Percentiles rank a stretch among this genome's conserved stretches.
Conservation (phyloP, 169 alveolate species). For the Blepharisma undulans region DNA sequence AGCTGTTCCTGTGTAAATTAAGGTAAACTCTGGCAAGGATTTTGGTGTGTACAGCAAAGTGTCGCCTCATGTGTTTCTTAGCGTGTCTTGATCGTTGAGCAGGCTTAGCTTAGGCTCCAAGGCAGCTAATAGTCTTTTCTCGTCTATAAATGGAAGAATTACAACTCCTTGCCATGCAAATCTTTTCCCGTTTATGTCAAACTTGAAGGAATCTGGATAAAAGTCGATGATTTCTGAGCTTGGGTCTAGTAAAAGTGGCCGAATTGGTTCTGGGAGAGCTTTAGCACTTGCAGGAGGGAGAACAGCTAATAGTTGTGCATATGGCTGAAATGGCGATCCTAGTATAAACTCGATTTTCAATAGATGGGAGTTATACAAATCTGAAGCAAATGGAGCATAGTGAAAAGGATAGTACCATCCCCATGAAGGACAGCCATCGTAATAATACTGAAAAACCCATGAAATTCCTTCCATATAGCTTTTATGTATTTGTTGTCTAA, state of each 20-base stretch:
- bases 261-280: slow-evolving; percentile 89
- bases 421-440: slow-evolving; percentile 96
- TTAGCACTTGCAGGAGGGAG: slow-evolving; percentile 95
- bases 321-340: slow-evolving; percentile 95
- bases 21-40: not conserved
- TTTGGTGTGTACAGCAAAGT: not conserved
- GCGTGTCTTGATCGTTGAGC: slow-evolving; percentile 41
- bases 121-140: slow-evolving; percentile 51
- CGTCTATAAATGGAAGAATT: slow-evolving; percentile 68
- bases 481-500: slow-evolving; percentile 34
- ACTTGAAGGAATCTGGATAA: slow-evolving; percentile 82
- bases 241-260: slow-evolving; percentile 57
- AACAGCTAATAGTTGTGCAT: slow-evolving; percentile 95
- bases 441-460: slow-evolving; percentile 93
- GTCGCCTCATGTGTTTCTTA: slow-evolving; percentile 27
- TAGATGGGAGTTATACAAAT: slow-evolving; percentile 80
- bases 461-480: slow-evolving; percentile 94
- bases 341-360: slow-evolving; percentile 67
- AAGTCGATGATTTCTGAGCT: slow-evolving; percentile 75
- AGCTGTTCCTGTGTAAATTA: not conserved
- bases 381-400: slow-evolving; percentile 98
- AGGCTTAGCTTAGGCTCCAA: slow-evolving; percentile 33
- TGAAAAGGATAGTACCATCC: slow-evolving; percentile 99
- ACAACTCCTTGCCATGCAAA: slow-evolving; percentile 69
- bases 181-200: slow-evolving; percentile 80